Percentiles rank a stretch among this genome's conserved stretches.
Conservation (phyloP, 2,329 filamentous ascomycete species). For the Fusarium dlaminii region DNA sequence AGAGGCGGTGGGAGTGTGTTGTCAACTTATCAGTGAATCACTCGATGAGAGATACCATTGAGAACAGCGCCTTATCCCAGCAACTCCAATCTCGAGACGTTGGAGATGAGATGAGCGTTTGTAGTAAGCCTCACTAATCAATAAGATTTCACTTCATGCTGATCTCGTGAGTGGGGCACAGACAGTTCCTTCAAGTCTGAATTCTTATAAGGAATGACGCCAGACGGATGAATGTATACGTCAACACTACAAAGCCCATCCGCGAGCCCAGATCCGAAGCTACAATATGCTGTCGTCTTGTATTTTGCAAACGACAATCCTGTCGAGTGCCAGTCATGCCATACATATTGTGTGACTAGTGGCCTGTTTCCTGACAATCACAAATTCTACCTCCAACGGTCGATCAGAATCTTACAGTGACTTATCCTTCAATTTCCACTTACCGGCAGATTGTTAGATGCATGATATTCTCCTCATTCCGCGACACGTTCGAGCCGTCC, state of each 20-base stretch:
- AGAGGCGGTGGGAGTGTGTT: conserved; percentile 32
- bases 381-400: background rate
- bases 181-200: background rate
- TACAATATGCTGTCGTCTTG: background rate
- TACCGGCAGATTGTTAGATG: conserved; percentile 2
- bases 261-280: conserved; percentile 4
- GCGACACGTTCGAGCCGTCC: conserved; percentile 26
- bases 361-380: conserved; percentile 18
- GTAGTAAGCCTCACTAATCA: conserved; percentile 18
- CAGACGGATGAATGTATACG: conserved; percentile 35
- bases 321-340: background rate
- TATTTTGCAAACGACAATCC: background rate
- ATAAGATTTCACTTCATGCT: conserved; percentile 21
- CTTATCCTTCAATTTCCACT: background rate
- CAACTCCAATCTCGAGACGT: conserved; percentile 6
- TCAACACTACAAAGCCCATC: conserved; percentile 15
- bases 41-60: background rate
- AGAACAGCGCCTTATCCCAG: background rate
- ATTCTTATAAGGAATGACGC: conserved; percentile 36
- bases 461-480: conserved; percentile 25
- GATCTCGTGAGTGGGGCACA: conserved; percentile 15
- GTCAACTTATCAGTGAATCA: background rate
- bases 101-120: conserved; percentile 12
- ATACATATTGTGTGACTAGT: conserved; percentile 1
- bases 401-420: background rate